Evolutionary conservation across 2,329 filamentous ascomycete species (phyloP).

Genomic region (Ilyonectria robusta): DNA sequence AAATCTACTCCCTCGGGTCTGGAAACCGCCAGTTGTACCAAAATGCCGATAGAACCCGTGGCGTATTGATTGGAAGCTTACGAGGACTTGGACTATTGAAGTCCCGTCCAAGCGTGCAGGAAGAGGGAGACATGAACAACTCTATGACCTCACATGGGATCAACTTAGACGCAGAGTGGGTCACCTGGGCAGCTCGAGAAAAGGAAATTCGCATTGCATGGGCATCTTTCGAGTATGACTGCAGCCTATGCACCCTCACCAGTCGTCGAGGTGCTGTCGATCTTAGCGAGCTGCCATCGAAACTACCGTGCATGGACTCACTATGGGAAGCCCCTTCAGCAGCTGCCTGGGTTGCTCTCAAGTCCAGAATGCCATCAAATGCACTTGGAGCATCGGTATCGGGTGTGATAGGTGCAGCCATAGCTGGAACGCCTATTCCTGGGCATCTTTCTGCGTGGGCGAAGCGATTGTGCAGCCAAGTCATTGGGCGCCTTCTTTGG

Average conservation of each 20-base stretch:
- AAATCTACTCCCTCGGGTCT: conserved; percentile 52
- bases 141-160: neutral
- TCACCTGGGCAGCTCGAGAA: conserved; percentile 44
- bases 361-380: conserved; percentile 20
- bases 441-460: conserved; percentile 45
- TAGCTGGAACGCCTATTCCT: conserved; percentile 20
- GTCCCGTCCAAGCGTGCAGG: conserved; percentile 27
- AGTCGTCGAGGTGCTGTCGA: conserved; percentile 48
- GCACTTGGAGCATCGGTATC: conserved; percentile 28
- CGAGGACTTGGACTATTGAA: conserved; percentile 47
- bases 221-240: conserved; percentile 53
- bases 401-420: conserved; percentile 15
- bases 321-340: conserved; percentile 50
- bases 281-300: conserved; percentile 47
- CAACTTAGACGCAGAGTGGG: conserved; percentile 39
- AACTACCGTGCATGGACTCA: conserved; percentile 47
- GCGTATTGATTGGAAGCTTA: conserved; percentile 47
- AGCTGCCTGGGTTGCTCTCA: conserved; percentile 45
- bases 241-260: conserved; percentile 50
- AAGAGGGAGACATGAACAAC: conserved; percentile 15
- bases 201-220: conserved; percentile 46
- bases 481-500: conserved; percentile 50
- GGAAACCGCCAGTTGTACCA: conserved; percentile 50
- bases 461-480: conserved; percentile 47
- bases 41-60: conserved; percentile 48